Conservation (phyloP, 225 moss, liverwort and hornwort genomes). For the Bryoerythrophyllum caledonicum region DNA sequence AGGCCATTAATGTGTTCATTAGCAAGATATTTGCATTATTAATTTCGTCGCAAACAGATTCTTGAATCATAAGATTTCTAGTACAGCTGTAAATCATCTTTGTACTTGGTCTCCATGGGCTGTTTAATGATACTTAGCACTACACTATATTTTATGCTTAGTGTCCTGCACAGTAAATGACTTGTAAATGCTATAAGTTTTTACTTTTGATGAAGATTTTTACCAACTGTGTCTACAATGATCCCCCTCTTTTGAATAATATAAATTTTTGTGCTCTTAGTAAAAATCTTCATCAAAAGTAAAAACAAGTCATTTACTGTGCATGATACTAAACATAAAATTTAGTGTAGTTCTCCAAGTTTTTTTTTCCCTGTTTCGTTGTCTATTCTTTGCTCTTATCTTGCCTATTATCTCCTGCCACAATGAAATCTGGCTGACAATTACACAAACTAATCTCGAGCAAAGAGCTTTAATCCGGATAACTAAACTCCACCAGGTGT, state of each 20-base stretch:
- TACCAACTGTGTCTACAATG: too few relatives aligned
- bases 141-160: too few relatives aligned
- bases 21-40: background rate
- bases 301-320: too few relatives aligned
- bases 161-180: too few relatives aligned
- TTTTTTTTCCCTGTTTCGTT: background rate
- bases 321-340: too few relatives aligned
- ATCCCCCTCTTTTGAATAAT: too few relatives aligned
- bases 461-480: background rate
- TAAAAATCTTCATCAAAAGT: too few relatives aligned
- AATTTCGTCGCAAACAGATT: background rate
- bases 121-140: background rate
- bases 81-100: background rate
- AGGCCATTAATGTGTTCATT: background rate
- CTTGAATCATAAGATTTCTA: background rate
- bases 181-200: too few relatives aligned
- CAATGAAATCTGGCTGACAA: background rate
- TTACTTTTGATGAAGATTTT: too few relatives aligned
- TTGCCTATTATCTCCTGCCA: background rate
- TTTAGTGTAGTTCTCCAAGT: background rate
- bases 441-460: background rate
- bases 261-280: too few relatives aligned
- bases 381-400: background rate
- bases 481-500: background rate
- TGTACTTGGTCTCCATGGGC: slow-evolving; percentile 1